phyloP scores from a whole-genome alignment of 2,329 filamentous ascomycete species.

The Furcasterigmium furcatum region DNA sequence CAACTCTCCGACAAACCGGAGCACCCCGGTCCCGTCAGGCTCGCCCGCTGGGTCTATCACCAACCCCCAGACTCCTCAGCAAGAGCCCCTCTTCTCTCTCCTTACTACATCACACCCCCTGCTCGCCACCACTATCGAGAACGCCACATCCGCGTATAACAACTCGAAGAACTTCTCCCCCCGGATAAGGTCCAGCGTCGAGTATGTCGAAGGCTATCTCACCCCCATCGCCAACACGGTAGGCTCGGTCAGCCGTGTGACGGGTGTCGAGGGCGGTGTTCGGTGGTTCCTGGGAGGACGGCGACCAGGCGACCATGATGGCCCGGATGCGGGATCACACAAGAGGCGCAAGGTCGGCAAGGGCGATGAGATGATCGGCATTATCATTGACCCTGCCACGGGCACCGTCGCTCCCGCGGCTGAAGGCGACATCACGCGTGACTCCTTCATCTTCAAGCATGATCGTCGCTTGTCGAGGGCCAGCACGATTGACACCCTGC shows the following conservation, averaged over 20 bases:
- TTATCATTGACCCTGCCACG: slow-evolving; percentile 10
- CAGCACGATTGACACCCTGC: slow-evolving; percentile 71
- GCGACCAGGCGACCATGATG: slow-evolving; percentile 46
- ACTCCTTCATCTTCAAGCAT: slow-evolving; percentile 18
- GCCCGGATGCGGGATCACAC: slow-evolving; percentile 40
- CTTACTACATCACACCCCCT: slow-evolving; percentile 86
- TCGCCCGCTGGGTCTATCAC: slow-evolving; percentile 29
- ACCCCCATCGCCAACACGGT: slow-evolving; percentile 85
- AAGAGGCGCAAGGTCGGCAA: slow-evolving; percentile 56
- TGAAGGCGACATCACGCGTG: slow-evolving; percentile 13
- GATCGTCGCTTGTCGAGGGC: slow-evolving; percentile 59
- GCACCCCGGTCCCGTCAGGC: slow-evolving; percentile 33
- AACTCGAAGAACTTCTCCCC: slow-evolving; percentile 89
- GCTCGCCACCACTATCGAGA: slow-evolving; percentile 79
- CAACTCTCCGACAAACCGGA: slow-evolving; percentile 54
- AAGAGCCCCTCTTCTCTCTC: slow-evolving; percentile 80
- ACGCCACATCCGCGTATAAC: slow-evolving; percentile 81
- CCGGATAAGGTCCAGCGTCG: slow-evolving; percentile 81
- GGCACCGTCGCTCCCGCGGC: slow-evolving; percentile 10
- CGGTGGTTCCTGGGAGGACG: slow-evolving; percentile 74
- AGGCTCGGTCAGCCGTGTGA: slow-evolving; percentile 76
- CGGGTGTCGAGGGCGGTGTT: slow-evolving; percentile 83
- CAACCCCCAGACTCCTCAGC: slow-evolving; percentile 43
- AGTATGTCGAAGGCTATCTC: slow-evolving; percentile 86
- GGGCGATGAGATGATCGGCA: slow-evolving; percentile 27